Conservation (phyloP, 768 basidiomycete species). For the Macrolepiota albuminosa region DNA sequence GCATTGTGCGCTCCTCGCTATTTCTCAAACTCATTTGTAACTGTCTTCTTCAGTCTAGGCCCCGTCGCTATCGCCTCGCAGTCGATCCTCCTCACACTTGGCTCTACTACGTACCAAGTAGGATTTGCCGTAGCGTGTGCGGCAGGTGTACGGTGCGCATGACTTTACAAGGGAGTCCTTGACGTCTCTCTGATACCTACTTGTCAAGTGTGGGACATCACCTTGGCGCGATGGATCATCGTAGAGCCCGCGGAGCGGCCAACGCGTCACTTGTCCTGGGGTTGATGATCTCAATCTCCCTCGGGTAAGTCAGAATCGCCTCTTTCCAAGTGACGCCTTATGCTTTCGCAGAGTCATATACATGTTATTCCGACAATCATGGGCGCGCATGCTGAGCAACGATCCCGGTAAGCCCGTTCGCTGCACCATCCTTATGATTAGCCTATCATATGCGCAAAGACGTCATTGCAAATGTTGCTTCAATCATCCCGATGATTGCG, state of each 20-base stretch:
- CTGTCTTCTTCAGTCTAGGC: not conserved
- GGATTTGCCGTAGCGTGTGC: not conserved
- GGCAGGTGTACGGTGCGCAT: not conserved
- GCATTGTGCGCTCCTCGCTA: not conserved
- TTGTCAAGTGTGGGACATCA: not conserved
- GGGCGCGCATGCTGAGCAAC: not conserved
- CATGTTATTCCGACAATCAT: not conserved
- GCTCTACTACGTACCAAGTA: not conserved
- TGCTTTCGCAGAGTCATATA: not conserved
- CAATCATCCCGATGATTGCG: not conserved
- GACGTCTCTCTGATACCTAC: not conserved
- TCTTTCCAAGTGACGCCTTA: not conserved
- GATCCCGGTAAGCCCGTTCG: not conserved
- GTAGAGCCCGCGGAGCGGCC: not conserved
- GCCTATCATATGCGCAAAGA: not conserved
- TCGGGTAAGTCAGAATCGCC: not conserved
- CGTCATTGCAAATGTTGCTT: not conserved
- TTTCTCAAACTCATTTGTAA: not conserved
- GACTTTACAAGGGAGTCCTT: no score
- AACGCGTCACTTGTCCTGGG: not conserved
- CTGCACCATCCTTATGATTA: not conserved
- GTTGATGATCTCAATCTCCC: not conserved
- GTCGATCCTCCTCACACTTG: not conserved
- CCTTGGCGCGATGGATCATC: not conserved
- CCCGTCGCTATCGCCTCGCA: not conserved